These are phyloP conservation scores for Byssothecium circinans DNA, from an alignment of 2,329 filamentous ascomycete species.

Conservation along the genomic window DNA sequence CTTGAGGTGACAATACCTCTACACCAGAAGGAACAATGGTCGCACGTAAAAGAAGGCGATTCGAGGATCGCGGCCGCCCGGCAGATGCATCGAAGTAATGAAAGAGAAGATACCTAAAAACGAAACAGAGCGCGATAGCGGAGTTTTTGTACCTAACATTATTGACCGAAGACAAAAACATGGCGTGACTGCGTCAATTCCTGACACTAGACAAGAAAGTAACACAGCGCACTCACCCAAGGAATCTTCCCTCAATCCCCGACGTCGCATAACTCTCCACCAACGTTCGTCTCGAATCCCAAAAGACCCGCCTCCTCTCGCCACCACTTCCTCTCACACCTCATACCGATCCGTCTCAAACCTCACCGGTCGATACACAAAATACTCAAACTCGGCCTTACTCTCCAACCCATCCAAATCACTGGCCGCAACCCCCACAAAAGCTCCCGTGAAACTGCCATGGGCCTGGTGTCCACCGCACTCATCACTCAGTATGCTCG, in stretches of 20 bases:
- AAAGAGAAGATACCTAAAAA: neutral
- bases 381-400: constrained; percentile 36
- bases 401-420: constrained; percentile 34
- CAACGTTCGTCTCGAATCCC: neutral
- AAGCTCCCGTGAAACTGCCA: constrained; percentile 65
- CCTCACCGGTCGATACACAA: constrained; percentile 33
- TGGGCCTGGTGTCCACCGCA: constrained; percentile 63
- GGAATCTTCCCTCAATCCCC: neutral
- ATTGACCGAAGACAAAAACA: neutral
- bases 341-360: constrained; percentile 38
- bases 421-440: constrained; percentile 39
- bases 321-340: constrained; percentile 5
- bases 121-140: neutral
- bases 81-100: neutral
- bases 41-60: neutral
- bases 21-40: neutral
- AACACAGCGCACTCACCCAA: neutral
- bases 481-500: constrained; percentile 63
- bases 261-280: too few relatives aligned
- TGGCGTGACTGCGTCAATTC: constrained; percentile 1
- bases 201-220: neutral
- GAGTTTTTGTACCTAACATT: neutral
- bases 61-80: neutral
- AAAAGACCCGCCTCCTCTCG: neutral
- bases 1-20: neutral